Conservation (phyloP, 2,329 filamentous ascomycete genomes). For the Sporothrix sp. region DNA sequence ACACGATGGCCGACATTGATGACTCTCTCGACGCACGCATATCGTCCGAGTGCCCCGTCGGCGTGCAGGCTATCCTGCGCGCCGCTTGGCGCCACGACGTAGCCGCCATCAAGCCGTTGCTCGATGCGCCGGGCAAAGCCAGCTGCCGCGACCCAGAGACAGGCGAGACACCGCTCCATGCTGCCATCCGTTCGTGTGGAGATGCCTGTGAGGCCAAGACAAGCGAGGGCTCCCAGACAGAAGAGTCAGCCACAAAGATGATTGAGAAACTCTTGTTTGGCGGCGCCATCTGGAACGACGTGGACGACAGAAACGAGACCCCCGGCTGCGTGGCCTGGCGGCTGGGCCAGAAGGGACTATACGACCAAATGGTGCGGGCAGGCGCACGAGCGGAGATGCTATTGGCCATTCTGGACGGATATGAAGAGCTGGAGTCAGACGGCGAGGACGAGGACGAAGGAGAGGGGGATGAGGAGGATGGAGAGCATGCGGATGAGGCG, state of each 20-base stretch:
- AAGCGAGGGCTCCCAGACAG: constrained; percentile 18
- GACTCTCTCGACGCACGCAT: constrained; percentile 46
- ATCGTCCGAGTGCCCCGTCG: constrained; percentile 40
- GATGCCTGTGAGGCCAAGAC: neutral
- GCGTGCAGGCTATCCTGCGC: constrained; percentile 41
- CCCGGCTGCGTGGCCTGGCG: constrained; percentile 75
- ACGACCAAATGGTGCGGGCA: constrained; percentile 76
- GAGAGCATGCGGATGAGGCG: neutral
- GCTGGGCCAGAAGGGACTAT: constrained; percentile 60
- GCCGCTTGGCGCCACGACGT: constrained; percentile 53
- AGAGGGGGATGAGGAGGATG: constrained; percentile 22
- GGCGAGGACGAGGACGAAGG: constrained; percentile 33
- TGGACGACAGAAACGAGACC: constrained; percentile 78
- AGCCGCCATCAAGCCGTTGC: constrained; percentile 56
- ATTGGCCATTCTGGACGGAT: constrained; percentile 71
- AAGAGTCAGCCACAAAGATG: constrained; percentile 37
- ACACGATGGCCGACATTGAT: constrained; percentile 24
- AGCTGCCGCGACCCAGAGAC: constrained; percentile 78
- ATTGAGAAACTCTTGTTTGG: constrained; percentile 72
- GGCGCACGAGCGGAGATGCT: constrained; percentile 86
- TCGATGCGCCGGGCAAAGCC: constrained; percentile 53
- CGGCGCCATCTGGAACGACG: constrained; percentile 95
- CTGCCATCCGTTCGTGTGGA: constrained; percentile 60
- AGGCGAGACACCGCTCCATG: constrained; percentile 79
- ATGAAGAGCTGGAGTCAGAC: constrained; percentile 58